Conservation (phyloP, 2,329 filamentous ascomycete species). For the Aspergillus neoniger region DNA sequence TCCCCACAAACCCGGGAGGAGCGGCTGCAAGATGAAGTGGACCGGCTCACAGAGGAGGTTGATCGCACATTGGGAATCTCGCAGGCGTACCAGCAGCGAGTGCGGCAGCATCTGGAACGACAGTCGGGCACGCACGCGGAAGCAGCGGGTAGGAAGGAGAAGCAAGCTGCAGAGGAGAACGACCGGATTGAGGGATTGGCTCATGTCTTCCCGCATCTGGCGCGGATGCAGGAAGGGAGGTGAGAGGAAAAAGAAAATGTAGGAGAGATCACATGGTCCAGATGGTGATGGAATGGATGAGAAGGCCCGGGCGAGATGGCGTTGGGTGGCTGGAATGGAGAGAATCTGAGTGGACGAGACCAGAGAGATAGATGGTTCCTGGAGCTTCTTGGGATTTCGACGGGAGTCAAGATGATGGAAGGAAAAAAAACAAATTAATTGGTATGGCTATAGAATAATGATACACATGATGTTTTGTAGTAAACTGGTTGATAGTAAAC, state of each 20-base stretch:
- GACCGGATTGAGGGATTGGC: constrained; percentile 24
- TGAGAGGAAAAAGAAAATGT: neutral
- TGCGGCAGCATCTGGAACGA: constrained; percentile 34
- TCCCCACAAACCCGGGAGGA: constrained; percentile 56
- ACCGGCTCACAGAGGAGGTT: constrained; percentile 59
- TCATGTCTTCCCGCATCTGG: constrained; percentile 43
- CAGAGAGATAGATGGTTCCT: neutral
- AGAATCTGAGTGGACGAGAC: neutral
- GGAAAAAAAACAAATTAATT: neutral
- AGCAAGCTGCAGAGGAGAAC: neutral
- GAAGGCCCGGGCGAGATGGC: neutral
- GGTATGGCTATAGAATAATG: neutral
- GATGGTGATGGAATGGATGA: neutral
- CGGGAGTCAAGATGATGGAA: neutral
- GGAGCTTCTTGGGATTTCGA: neutral
- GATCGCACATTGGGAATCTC: constrained; percentile 57
- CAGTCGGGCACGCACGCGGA: constrained; percentile 12
- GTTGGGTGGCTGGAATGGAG: constrained; percentile 6
- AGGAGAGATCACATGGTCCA: neutral
- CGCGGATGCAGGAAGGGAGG: constrained; percentile 18
- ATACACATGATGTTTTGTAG: neutral
- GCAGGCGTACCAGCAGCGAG: constrained; percentile 47
- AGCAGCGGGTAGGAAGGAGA: neutral
- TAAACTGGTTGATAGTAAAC: neutral
- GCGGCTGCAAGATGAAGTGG: constrained; percentile 58